These are phyloP conservation scores for Boletus fagicola DNA, from an alignment of 768 basidiomycete genomes.

Conservation along the genomic window DNA sequence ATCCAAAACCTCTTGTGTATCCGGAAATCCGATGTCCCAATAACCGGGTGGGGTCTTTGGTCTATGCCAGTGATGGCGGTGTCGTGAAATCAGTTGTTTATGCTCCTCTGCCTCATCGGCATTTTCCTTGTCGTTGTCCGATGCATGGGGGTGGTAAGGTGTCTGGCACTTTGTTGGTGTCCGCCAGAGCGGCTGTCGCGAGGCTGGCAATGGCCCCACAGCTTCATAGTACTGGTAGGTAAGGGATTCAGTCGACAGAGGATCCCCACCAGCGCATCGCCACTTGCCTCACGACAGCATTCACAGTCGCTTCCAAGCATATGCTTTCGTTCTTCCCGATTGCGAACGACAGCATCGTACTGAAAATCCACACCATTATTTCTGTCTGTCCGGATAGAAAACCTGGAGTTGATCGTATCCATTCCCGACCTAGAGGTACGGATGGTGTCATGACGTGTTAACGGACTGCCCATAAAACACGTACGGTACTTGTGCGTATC, in stretches of 20 bases:
- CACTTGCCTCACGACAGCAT: constrained; percentile 70
- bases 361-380: constrained; percentile 69
- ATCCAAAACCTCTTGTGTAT: constrained; percentile 72
- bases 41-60: constrained; percentile 81
- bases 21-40: constrained; percentile 89
- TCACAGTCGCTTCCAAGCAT: constrained; percentile 81
- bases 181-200: constrained; percentile 72
- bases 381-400: constrained; percentile 58
- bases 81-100: constrained; percentile 68
- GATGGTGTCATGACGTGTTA: neutral
- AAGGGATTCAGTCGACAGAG: neutral
- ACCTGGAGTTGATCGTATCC: constrained; percentile 59
- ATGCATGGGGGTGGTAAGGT: neutral
- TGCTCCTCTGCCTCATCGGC: constrained; percentile 46
- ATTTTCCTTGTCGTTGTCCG: constrained; percentile 30
- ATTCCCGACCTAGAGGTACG: constrained; percentile 25
- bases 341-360: constrained; percentile 76
- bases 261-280: neutral
- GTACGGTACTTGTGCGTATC: constrained; percentile 49
- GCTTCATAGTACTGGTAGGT: constrained; percentile 70
- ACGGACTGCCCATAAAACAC: constrained; percentile 11
- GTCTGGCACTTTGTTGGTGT: constrained; percentile 47
- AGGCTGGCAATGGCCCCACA: constrained; percentile 68
- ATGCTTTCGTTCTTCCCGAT: constrained; percentile 55
- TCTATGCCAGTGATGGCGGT: constrained; percentile 68